Base-by-base conservation (phyloP, 805 yeast species). In the Groenewaldozyma tartarivorans region DNA sequence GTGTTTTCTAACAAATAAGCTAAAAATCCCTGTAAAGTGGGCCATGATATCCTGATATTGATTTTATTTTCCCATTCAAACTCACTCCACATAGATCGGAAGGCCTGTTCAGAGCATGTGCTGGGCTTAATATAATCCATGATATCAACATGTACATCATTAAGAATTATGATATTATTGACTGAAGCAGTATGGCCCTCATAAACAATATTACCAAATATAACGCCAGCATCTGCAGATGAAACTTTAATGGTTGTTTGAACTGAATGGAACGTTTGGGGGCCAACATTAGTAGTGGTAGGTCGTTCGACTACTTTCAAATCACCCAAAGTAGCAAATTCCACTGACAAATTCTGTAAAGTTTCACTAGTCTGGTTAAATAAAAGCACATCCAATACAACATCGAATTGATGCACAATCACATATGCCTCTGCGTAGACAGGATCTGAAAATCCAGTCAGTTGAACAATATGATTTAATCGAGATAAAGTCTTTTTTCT, bases 1-100 rank as follows among this genome's bases (percentile, higher is more conserved):
- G 98, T 92, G 36, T 85, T 88, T 43, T 71, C 67, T 66, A 83
- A 66, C 52, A 92, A 67, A 54, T 74, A 79, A 45, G 79, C 81
- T 61, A 92, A 69, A 63, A 85, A 92, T 36, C 75, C 83, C 56
- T 80, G 79, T 56, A 94, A 71, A 2, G 94, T 77, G 51, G 81
- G 79, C 39, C 52, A 47, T 18, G 49, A 44, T 19, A 55, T 46
- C 29, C 56, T 46, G 58, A 92, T 83, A 45, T 88, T 83, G 52
- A 92, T 88, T 69, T 92, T 92, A 69, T 92, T 92, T 64, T 92
- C 98, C 98, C 98, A 92, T 66, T 92, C 99, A 59, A 94, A 92
- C 61, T 88, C 96, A 60, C 87, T 86, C 99, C 99, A 92, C 97
- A 88, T 90, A 55, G 79, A 75, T 57, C 98, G 82, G 82, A 92